Evolutionary conservation across 345 rosid species (phyloP).

Genomic region (Salix caprea): DNA sequence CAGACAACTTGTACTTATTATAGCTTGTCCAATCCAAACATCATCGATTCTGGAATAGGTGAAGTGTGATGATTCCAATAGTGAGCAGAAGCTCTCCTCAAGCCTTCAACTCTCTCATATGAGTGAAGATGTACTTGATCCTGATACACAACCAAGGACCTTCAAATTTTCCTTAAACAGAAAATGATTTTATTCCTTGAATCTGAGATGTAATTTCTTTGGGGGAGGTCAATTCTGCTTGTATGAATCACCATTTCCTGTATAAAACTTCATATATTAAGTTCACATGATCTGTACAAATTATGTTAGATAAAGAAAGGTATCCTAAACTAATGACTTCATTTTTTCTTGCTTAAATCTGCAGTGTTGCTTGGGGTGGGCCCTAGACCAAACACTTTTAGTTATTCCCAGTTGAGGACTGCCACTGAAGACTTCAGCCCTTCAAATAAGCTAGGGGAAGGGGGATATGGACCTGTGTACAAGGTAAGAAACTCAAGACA

Average conservation of each 20-base stretch:
- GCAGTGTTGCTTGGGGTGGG: constrained; percentile 29
- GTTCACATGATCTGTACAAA: background rate
- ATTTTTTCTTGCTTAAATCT: background rate
- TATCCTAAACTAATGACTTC: background rate
- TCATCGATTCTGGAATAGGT: background rate
- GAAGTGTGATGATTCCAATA: background rate
- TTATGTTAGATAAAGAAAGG: background rate
- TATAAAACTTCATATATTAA: background rate
- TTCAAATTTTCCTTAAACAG: background rate
- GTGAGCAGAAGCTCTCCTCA: background rate
- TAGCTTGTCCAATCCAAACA: background rate
- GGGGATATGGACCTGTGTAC: constrained; percentile 40
- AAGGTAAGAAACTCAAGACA: constrained; percentile 18
- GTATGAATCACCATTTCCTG: background rate
- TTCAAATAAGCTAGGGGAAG: constrained; percentile 39
- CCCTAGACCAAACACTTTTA: constrained; percentile 30
- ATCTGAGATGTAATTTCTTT: background rate
- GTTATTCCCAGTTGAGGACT: constrained; percentile 27
- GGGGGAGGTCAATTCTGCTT: background rate
- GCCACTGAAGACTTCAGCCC: constrained; percentile 37
- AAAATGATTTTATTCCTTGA: background rate
- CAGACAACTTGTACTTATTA: background rate
- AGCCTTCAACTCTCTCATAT: background rate
- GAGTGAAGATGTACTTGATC: background rate
- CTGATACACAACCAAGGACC: background rate